These are phyloP conservation scores for Suillus lakei DNA, from an alignment of 768 basidiomycete genomes.

Conservation along the genomic window DNA sequence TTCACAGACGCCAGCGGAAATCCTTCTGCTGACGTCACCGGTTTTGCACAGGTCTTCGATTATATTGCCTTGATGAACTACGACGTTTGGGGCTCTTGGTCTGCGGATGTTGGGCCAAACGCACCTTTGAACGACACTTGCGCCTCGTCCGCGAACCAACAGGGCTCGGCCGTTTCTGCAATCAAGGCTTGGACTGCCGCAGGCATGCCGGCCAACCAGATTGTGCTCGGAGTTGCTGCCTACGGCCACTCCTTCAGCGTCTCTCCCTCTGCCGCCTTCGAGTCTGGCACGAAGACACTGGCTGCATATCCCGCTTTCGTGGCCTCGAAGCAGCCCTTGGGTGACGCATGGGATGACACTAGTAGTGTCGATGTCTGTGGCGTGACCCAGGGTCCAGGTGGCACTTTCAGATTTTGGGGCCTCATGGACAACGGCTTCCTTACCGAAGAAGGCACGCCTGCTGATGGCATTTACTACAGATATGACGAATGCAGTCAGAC, in stretches of 20 bases:
- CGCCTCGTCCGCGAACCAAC: slow-evolving; percentile 56
- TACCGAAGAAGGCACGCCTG: slow-evolving; percentile 28
- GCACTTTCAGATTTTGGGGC: slow-evolving; percentile 64
- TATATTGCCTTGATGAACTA: slow-evolving; percentile 71
- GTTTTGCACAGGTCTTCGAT: slow-evolving; percentile 71
- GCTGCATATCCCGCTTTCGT: slow-evolving; percentile 56
- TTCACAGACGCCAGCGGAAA: slow-evolving; percentile 63
- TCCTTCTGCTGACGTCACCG: slow-evolving; percentile 73
- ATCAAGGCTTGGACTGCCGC: slow-evolving; percentile 75
- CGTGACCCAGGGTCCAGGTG: slow-evolving; percentile 47
- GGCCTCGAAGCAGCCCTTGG: slow-evolving; percentile 45
- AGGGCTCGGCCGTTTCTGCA: slow-evolving; percentile 76
- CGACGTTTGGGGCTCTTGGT: slow-evolving; percentile 60
- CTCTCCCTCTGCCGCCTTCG: slow-evolving; percentile 41
- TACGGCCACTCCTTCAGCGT: slow-evolving; percentile 80
- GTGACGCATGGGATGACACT: slow-evolving; percentile 59
- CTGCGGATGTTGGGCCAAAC: slow-evolving; percentile 70
- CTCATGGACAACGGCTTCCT: slow-evolving; percentile 62
- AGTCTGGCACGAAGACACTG: slow-evolving; percentile 40
- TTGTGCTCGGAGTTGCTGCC: slow-evolving; percentile 80
- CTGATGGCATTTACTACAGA: slow-evolving; percentile 52
- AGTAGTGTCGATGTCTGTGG: slow-evolving; percentile 62
- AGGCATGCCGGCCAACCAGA: slow-evolving; percentile 69
- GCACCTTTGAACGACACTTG: slow-evolving; percentile 84
- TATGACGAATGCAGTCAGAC: slow-evolving; percentile 76